Percentiles rank a stretch among this genome's conserved stretches.
Conservation (phyloP, 257 asterid species). For the Henckelia pumila region DNA sequence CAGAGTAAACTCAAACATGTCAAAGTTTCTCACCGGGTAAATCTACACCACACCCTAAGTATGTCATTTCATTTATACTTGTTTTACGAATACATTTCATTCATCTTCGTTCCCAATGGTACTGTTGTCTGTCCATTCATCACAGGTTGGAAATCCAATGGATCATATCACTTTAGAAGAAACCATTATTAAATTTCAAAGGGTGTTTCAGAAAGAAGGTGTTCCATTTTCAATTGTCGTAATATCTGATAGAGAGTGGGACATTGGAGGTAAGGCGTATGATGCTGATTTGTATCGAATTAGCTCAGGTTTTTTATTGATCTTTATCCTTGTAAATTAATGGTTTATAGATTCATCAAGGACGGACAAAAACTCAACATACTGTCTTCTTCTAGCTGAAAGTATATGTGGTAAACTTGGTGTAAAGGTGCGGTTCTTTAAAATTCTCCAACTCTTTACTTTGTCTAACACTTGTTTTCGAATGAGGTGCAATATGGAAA, state of each 20-base stretch:
- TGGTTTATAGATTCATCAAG: conserved; percentile 58
- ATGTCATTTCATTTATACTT: conserved; percentile 12
- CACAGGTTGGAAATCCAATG: conserved; percentile 93
- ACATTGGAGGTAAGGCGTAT: conserved; percentile 68
- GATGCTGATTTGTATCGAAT: conserved; percentile 8
- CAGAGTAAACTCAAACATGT: conserved; percentile 68
- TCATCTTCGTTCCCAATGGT: conserved; percentile 8
- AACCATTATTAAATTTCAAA: conserved; percentile 57
- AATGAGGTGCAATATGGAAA: neutral
- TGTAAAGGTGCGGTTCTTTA: conserved; percentile 55
- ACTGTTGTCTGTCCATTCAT: conserved; percentile 21
- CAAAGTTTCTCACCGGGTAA: conserved; percentile 83
- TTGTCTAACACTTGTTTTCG: neutral
- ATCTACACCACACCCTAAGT: conserved; percentile 19
- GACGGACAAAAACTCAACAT: conserved; percentile 90
- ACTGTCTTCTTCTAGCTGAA: conserved; percentile 95
- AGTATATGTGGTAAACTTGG: conserved; percentile 71
- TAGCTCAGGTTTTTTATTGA: conserved; percentile 13
- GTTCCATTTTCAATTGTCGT: conserved; percentile 81
- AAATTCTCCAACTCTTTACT: neutral
- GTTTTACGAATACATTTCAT: conserved; percentile 5
- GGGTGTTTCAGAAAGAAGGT: conserved; percentile 48
- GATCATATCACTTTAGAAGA: conserved; percentile 73
- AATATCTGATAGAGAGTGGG: conserved; percentile 87
- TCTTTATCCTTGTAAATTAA: conserved; percentile 23